Conservation (phyloP, 108 stramenopile species). For the Schizochytrium sp. region DNA sequence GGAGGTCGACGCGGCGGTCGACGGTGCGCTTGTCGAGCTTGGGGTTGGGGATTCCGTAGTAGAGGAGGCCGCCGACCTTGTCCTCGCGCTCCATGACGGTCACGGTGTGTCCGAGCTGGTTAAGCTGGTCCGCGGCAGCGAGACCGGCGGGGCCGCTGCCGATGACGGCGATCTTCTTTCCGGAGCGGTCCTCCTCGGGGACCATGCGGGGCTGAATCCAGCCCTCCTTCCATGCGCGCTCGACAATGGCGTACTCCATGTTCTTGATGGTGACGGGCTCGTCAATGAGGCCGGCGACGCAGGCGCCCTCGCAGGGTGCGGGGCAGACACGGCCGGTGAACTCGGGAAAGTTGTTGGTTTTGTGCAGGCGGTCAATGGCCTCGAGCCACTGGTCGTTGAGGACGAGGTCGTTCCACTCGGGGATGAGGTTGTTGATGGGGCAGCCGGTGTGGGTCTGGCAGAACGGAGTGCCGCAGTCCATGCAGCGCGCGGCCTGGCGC, state of each 20-base stretch:
- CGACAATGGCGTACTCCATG: slow-evolving; percentile 92
- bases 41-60: slow-evolving; percentile 98
- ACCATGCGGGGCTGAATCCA: slow-evolving; percentile 73
- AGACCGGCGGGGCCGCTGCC: slow-evolving; percentile 85
- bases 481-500: slow-evolving; percentile 86
- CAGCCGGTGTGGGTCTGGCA: slow-evolving; percentile 94
- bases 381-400: slow-evolving; percentile 87
- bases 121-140: slow-evolving; percentile 82
- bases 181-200: slow-evolving; percentile 66
- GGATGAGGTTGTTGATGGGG: slow-evolving; percentile 91
- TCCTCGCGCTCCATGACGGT: slow-evolving; percentile 85
- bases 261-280: slow-evolving; percentile 90
- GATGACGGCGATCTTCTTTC: slow-evolving; percentile 81
- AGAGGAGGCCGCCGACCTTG: slow-evolving; percentile 85
- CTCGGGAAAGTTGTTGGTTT: slow-evolving; percentile 98
- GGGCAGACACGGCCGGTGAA: slow-evolving; percentile 95
- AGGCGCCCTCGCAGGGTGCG: slow-evolving; percentile 91
- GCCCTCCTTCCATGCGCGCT: slow-evolving; percentile 84
- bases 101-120: slow-evolving; percentile 93
- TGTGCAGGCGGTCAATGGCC: slow-evolving; percentile 80
- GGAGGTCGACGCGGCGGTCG: slow-evolving; percentile 78
- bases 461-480: slow-evolving; percentile 97
- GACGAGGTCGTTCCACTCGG: slow-evolving; percentile 94
- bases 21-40: slow-evolving; percentile 94
- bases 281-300: slow-evolving; percentile 89